Evolutionary conservation across 192 early-diverging fungal species (phyloP).

Genomic region (Backusella sp.): DNA sequence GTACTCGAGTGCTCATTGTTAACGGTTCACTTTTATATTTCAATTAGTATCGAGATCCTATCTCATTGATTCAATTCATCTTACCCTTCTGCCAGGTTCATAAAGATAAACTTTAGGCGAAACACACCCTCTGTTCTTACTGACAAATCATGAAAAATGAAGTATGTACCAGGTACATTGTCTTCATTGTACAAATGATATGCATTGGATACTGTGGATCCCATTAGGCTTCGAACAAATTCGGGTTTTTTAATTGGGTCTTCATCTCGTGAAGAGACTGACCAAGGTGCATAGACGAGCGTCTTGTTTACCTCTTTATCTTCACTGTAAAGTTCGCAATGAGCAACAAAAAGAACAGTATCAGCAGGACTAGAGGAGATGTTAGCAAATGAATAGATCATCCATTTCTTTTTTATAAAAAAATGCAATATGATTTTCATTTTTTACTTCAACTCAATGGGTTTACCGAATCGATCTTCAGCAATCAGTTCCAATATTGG

Average conservation of each 20-base stretch:
- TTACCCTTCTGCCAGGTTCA: slow-evolving; percentile 43
- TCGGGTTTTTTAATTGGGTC: slow-evolving; percentile 35
- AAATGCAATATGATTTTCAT: neutral
- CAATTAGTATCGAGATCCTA: neutral
- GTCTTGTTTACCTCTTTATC: slow-evolving; percentile 50
- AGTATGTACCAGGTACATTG: slow-evolving; percentile 63
- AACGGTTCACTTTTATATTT: slow-evolving; percentile 20
- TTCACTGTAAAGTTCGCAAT: slow-evolving; percentile 55
- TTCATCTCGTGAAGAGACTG: neutral
- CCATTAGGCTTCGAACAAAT: slow-evolving; percentile 54
- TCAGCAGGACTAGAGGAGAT: slow-evolving; percentile 23
- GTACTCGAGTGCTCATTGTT: slow-evolving; percentile 41
- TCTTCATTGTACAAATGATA: slow-evolving; percentile 44
- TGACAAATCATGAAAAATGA: slow-evolving; percentile 71
- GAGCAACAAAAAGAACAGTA: slow-evolving; percentile 55
- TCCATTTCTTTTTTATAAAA: neutral
- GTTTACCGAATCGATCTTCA: slow-evolving; percentile 53
- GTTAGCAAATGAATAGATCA: neutral
- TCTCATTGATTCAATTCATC: neutral
- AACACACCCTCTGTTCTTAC: slow-evolving; percentile 71
- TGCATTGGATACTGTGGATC: slow-evolving; percentile 52
- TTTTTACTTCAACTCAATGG: slow-evolving; percentile 34
- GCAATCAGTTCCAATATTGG: slow-evolving; percentile 66
- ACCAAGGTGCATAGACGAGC: slow-evolving; percentile 48
- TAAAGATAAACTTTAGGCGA: slow-evolving; percentile 62